These are phyloP conservation scores for Colletotrichum chlorophyti DNA, from an alignment of 2,329 filamentous ascomycete genomes.

Conservation along the genomic window DNA sequence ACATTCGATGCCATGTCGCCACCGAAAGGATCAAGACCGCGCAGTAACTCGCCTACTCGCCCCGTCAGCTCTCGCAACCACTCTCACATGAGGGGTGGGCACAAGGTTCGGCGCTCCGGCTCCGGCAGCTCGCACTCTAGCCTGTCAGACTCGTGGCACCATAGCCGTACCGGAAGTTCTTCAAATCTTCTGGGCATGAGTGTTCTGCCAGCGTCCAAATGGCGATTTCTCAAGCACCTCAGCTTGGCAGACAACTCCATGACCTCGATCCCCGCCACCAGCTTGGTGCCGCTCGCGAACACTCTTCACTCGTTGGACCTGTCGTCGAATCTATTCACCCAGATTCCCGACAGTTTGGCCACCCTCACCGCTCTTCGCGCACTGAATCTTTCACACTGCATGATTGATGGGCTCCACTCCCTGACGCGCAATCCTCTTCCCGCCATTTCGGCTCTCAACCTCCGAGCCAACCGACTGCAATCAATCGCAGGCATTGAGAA, in stretches of 20 bases:
- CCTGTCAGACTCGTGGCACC: slow-evolving; percentile 69
- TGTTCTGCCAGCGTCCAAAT: slow-evolving; percentile 83
- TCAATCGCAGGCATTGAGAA: slow-evolving; percentile 91
- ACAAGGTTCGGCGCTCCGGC: slow-evolving; percentile 83
- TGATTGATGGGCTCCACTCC: slow-evolving; percentile 94
- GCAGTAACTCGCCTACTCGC: slow-evolving; percentile 83
- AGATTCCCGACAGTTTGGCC: slow-evolving; percentile 90
- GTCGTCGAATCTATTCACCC: slow-evolving; percentile 90
- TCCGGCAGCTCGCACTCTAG: slow-evolving; percentile 93
- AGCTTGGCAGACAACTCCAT: slow-evolving; percentile 92
- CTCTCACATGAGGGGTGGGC: slow-evolving; percentile 70
- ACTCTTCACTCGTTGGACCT: slow-evolving; percentile 92
- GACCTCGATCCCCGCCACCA: slow-evolving; percentile 76
- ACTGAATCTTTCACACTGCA: slow-evolving; percentile 93
- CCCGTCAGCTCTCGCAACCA: slow-evolving; percentile 78
- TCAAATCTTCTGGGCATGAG: slow-evolving; percentile 78
- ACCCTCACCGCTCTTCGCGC: slow-evolving; percentile 87
- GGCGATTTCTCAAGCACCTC: slow-evolving; percentile 92
- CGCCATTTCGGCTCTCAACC: slow-evolving; percentile 90
- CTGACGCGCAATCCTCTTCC: slow-evolving; percentile 85
- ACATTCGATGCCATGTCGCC: slow-evolving; percentile 54
- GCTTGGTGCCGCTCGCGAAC: slow-evolving; percentile 82
- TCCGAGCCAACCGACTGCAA: slow-evolving; percentile 85
- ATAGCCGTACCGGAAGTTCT: slow-evolving; percentile 70
- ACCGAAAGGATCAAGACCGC: slow-evolving; percentile 57